Percentiles rank a stretch among this genome's conserved stretches.
phyloP scores from a whole-genome alignment of 2,329 filamentous ascomycete species.

The Tolypocladium sp. region DNA sequence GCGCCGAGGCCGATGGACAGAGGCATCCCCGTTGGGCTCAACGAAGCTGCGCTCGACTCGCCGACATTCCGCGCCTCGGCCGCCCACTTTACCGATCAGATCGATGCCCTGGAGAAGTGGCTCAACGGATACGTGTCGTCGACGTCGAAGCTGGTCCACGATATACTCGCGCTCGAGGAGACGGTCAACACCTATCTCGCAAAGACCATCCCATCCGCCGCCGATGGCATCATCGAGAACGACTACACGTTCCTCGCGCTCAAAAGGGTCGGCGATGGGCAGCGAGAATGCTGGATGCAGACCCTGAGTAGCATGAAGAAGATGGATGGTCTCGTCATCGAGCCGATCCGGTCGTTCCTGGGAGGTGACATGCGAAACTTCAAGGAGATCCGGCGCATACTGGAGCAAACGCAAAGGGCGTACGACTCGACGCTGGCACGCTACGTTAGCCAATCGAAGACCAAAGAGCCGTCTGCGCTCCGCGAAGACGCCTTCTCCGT shows the following conservation, averaged over 20 bases:
- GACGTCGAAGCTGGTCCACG: constrained; percentile 46
- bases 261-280: constrained; percentile 74
- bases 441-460: constrained; percentile 79
- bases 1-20: constrained; percentile 18
- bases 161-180: constrained; percentile 67
- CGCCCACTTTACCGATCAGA: constrained; percentile 81
- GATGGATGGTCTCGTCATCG: constrained; percentile 66
- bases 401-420: constrained; percentile 74
- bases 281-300: constrained; percentile 79
- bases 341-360: constrained; percentile 75
- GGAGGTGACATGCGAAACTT: constrained; percentile 72
- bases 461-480: constrained; percentile 84
- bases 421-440: constrained; percentile 76
- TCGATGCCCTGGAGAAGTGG: constrained; percentile 88
- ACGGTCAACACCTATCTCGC: constrained; percentile 69
- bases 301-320: constrained; percentile 66
- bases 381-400: constrained; percentile 68
- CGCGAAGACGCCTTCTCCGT: constrained; percentile 94
- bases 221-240: constrained; percentile 82
- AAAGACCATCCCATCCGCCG: constrained; percentile 66
- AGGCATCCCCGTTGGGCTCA: constrained; percentile 68
- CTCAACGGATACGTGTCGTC: constrained; percentile 55
- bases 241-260: constrained; percentile 89
- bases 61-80: constrained; percentile 87
- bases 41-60: constrained; percentile 93